Conservation (phyloP, 2,329 filamentous ascomycete genomes). For the Neofusicoccum parvum region DNA sequence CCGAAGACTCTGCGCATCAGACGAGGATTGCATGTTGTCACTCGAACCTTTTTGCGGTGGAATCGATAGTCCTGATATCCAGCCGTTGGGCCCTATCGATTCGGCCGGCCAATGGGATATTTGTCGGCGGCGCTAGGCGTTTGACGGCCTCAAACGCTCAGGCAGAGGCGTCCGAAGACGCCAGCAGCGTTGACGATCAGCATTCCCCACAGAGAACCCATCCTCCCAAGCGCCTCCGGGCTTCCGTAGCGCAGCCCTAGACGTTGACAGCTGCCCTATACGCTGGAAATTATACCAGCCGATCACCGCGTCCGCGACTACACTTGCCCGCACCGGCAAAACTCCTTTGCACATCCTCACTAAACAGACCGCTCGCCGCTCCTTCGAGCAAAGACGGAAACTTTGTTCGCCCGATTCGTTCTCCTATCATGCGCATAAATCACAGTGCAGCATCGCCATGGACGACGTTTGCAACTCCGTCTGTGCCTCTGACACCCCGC, state of each 20-base stretch:
- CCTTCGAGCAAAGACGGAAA: background rate
- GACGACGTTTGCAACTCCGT: background rate
- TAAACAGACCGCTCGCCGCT: background rate
- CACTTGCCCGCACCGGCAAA: background rate
- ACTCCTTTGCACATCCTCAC: background rate
- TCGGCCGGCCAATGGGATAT: background rate
- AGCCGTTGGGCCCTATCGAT: background rate
- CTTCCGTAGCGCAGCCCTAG: background rate
- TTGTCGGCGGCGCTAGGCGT: background rate
- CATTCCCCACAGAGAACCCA: background rate
- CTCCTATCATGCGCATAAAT: slow-evolving; percentile 6
- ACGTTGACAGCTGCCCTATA: background rate
- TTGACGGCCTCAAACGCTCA: background rate
- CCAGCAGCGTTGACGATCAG: background rate
- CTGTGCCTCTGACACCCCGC: background rate
- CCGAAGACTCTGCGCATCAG: background rate
- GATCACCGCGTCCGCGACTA: background rate
- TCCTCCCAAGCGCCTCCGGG: background rate
- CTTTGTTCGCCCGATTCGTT: background rate
- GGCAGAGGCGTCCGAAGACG: background rate
- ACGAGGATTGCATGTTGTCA: background rate
- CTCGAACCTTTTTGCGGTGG: background rate
- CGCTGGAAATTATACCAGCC: background rate
- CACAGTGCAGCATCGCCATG: background rate
- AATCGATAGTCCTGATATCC: background rate